Evolutionary conservation across 768 basidiomycete genomes (phyloP).

Genomic region (Leccinellum albellum): DNA sequence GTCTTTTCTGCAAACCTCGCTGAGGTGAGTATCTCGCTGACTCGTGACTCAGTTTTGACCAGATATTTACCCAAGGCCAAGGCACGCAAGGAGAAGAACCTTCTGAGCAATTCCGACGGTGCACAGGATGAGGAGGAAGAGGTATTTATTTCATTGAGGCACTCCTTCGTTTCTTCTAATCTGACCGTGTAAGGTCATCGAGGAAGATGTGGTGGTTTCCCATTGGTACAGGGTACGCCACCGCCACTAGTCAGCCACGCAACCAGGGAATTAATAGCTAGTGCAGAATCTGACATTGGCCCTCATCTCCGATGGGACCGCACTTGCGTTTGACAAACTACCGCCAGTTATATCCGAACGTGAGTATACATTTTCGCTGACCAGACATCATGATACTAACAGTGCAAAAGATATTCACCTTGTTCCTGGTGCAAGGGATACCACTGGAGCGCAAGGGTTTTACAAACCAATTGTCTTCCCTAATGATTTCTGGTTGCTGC

Average conservation of each 20-base stretch:
- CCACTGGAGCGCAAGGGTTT: slow-evolving; percentile 59
- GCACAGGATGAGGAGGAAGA: slow-evolving; percentile 45
- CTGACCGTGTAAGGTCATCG: slow-evolving; percentile 19
- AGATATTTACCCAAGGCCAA: slow-evolving; percentile 75
- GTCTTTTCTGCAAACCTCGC: slow-evolving; percentile 19
- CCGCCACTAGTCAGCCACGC: neutral
- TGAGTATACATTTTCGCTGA: slow-evolving; percentile 35
- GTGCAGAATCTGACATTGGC: slow-evolving; percentile 82
- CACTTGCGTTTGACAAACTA: slow-evolving; percentile 50
- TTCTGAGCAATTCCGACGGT: slow-evolving; percentile 49
- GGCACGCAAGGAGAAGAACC: slow-evolving; percentile 76
- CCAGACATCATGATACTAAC: slow-evolving; percentile 4
- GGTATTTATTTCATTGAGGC: slow-evolving; percentile 31
- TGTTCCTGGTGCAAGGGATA: slow-evolving; percentile 55
- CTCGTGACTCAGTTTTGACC: slow-evolving; percentile 60
- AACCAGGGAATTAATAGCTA: slow-evolving; percentile 2
- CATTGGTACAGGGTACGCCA: slow-evolving; percentile 75
- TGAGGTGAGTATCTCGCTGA: slow-evolving; percentile 1
- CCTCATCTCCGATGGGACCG: slow-evolving; percentile 67
- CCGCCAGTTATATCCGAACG: slow-evolving; percentile 61
- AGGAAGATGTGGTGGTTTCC: slow-evolving; percentile 63
- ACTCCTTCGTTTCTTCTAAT: slow-evolving; percentile 9
- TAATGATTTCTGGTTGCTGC: slow-evolving; percentile 93
- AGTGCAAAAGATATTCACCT: slow-evolving; percentile 57
- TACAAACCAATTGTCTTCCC: slow-evolving; percentile 90